Conservation (phyloP, 352 stramenopile genomes). For the Phytopythium aichiense region DNA sequence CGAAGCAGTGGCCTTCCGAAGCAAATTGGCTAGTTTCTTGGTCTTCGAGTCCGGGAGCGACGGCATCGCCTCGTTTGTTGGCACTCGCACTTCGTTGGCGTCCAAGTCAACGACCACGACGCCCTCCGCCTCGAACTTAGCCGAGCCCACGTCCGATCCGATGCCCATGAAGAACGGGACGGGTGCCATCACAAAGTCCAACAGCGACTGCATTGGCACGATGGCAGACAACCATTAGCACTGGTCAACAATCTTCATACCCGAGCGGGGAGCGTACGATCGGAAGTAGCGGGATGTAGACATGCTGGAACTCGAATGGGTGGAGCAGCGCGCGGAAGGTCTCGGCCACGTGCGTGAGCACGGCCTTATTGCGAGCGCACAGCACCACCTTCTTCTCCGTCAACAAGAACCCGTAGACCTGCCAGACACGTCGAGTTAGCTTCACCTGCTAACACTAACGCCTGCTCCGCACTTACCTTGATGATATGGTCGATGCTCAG, state of each 20-base stretch:
- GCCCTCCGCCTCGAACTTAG: constrained; percentile 43
- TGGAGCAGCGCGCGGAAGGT: constrained; percentile 56
- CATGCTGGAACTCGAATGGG: constrained; percentile 67
- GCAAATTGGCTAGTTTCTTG: constrained; percentile 51
- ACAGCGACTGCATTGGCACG: constrained; percentile 30
- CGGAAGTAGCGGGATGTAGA: constrained; percentile 67
- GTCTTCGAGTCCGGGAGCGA: constrained; percentile 48
- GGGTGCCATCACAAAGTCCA: constrained; percentile 69
- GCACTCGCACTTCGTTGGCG: constrained; percentile 50
- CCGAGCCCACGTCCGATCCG: constrained; percentile 30
- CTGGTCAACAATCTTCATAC: background rate
- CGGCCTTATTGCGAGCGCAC: constrained; percentile 42
- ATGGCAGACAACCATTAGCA: background rate
- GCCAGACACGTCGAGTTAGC: background rate
- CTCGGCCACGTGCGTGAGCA: constrained; percentile 61
- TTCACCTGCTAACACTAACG: background rate
- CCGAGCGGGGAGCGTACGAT: background rate
- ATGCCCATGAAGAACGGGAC: constrained; percentile 82
- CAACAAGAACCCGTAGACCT: constrained; percentile 53
- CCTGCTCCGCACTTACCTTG: constrained; percentile 26
- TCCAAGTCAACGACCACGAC: constrained; percentile 70
- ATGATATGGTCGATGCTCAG: constrained; percentile 63
- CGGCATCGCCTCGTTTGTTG: constrained; percentile 38
- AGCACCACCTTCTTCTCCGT: constrained; percentile 73
- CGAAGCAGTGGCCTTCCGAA: constrained; percentile 31